These are phyloP conservation scores for Phytophthora idaei DNA, from an alignment of 352 stramenopile genomes.

Conservation along the genomic window DNA sequence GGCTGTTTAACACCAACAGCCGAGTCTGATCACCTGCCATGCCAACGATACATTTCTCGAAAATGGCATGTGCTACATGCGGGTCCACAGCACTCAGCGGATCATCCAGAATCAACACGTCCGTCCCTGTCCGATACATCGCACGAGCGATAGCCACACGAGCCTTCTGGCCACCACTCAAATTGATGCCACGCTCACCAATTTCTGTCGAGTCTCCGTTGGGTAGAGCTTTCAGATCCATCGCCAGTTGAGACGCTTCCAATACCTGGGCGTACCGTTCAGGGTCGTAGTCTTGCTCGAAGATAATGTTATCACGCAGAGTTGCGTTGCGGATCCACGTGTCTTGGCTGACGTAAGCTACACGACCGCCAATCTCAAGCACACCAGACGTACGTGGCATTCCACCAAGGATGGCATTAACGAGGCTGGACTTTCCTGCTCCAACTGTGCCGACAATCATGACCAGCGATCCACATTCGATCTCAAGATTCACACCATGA, in stretches of 20 bases:
- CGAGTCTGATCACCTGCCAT: slow-evolving; percentile 72
- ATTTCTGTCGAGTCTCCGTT: slow-evolving; percentile 8
- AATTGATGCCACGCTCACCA: neutral
- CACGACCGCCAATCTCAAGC: slow-evolving; percentile 27
- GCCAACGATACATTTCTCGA: slow-evolving; percentile 84
- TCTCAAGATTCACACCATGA: slow-evolving; percentile 56
- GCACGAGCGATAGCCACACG: slow-evolving; percentile 86
- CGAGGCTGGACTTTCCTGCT: slow-evolving; percentile 59
- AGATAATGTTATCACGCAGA: slow-evolving; percentile 93
- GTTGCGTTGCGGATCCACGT: slow-evolving; percentile 93
- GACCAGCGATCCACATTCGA: slow-evolving; percentile 55
- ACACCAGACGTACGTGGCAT: slow-evolving; percentile 40
- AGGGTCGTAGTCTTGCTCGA: slow-evolving; percentile 44
- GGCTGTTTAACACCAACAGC: slow-evolving; percentile 92
- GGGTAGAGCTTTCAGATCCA: slow-evolving; percentile 53
- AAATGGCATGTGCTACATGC: slow-evolving; percentile 94
- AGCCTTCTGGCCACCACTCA: neutral
- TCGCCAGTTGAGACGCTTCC: slow-evolving; percentile 38
- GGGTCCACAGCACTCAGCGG: slow-evolving; percentile 94
- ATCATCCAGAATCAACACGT: slow-evolving; percentile 96
- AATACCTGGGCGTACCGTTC: slow-evolving; percentile 47
- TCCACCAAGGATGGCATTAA: slow-evolving; percentile 57
- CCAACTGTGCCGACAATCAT: slow-evolving; percentile 65
- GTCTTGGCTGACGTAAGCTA: slow-evolving; percentile 90
- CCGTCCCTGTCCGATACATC: slow-evolving; percentile 86